These are phyloP conservation scores for Suhomyces ambrosiae DNA, from an alignment of 1,139 yeast species.

Conservation along the genomic window DNA sequence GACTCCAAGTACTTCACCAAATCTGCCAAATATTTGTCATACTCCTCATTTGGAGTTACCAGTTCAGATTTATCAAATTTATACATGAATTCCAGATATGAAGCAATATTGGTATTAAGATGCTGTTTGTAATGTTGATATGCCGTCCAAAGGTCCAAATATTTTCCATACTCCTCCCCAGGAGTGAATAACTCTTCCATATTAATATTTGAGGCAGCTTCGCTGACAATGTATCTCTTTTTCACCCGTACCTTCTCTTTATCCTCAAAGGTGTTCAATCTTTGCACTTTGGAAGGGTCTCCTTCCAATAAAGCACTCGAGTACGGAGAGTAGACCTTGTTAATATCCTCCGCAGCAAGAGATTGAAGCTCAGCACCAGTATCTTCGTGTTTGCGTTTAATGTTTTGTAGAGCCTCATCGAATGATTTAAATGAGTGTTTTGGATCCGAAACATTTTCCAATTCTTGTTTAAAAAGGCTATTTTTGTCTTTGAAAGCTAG, in stretches of 20 bases:
- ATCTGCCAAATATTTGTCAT: conserved; percentile 42
- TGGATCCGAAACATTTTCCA: conserved; percentile 30
- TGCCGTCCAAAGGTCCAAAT: conserved; percentile 55
- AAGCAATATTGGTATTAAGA: conserved; percentile 26
- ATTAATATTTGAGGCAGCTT: conserved; percentile 51
- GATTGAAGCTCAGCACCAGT: conserved; percentile 7
- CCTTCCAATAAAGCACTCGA: conserved; percentile 28
- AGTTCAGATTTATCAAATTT: conserved; percentile 43
- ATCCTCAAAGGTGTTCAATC: conserved; percentile 9
- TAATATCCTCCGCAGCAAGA: conserved; percentile 33
- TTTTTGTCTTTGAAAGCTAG: conserved; percentile 23
- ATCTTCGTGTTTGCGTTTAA: conserved; percentile 31
- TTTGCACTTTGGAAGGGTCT: conserved; percentile 8
- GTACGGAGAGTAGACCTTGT: conserved; percentile 38
- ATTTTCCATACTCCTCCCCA: conserved; percentile 67
- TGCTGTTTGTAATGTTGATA: conserved; percentile 57
- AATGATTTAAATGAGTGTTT: conserved; percentile 41
- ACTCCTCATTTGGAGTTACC: conserved; percentile 32
- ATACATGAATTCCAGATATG: conserved; percentile 56
- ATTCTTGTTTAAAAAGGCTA: conserved; percentile 23
- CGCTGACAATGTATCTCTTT: conserved; percentile 44
- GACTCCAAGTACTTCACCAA: conserved; percentile 18
- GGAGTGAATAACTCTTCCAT: conserved; percentile 53
- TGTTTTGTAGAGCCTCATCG: conserved; percentile 38
- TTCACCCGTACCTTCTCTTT: conserved; percentile 32